Conservation (phyloP, 1,284 basidiomycete species). For the Cutaneotrichosporon arboriforme region DNA sequence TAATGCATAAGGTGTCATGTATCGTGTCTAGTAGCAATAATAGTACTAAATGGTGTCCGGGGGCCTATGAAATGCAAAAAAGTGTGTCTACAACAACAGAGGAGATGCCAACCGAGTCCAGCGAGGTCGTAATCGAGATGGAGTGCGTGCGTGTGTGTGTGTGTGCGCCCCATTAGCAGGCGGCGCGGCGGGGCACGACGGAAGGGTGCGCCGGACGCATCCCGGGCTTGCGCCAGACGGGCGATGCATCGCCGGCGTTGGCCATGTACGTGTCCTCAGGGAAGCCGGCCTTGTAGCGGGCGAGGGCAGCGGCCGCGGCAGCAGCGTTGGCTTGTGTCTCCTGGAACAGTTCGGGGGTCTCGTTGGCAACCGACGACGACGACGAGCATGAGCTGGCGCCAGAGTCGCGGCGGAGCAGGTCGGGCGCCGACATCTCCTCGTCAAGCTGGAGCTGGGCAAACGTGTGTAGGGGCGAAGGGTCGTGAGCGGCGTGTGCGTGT, state of each 20-base stretch:
- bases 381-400: conserved; percentile 14
- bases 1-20: too few relatives aligned
- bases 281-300: conserved; percentile 2
- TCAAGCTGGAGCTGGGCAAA: conserved; percentile 14
- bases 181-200: conserved; percentile 5
- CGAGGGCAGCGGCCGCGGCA: background rate
- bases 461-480: conserved; percentile 12
- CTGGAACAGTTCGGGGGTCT: conserved; percentile 9
- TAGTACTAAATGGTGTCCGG: background rate
- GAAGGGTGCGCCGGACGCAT: conserved; percentile 11
- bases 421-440: conserved; percentile 7
- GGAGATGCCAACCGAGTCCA: too few relatives aligned
- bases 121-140: background rate
- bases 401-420: conserved; percentile 10
- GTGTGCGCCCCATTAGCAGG: background rate
- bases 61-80: background rate
- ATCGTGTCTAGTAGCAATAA: background rate
- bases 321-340: background rate
- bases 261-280: conserved; percentile 7
- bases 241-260: conserved; percentile 4
- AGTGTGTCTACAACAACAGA: background rate
- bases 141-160: too few relatives aligned
- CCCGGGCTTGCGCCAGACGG: conserved; percentile 15
- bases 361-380: conserved; percentile 5
- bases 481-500: conserved; percentile 1